phyloP scores from a whole-genome alignment of 148 eudicot species.

The Silene latifolia region DNA sequence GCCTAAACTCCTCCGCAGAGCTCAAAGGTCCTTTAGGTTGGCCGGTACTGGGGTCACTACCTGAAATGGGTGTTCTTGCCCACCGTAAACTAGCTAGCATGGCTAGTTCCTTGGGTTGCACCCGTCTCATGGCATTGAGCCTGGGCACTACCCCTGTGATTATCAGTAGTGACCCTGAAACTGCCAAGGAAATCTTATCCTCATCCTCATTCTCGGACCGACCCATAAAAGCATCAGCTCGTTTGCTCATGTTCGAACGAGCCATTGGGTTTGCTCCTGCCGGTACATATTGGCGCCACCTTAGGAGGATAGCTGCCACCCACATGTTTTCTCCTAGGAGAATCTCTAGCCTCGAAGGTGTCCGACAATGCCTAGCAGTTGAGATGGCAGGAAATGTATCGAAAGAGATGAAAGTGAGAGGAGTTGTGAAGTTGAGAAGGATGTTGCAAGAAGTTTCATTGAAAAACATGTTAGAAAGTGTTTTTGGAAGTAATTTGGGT shows the following conservation, averaged over 20 bases:
- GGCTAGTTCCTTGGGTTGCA: conserved; percentile 42
- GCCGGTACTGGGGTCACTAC: conserved; percentile 63
- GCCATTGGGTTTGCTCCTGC: conserved; percentile 80
- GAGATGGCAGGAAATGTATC: conserved; percentile 40
- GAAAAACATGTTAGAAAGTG: conserved; percentile 60
- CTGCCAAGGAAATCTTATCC: conserved; percentile 59
- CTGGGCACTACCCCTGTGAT: conserved; percentile 54
- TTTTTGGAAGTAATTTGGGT: conserved; percentile 54
- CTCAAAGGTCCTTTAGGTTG: conserved; percentile 60
- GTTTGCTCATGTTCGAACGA: conserved; percentile 64
- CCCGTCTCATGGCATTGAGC: conserved; percentile 67
- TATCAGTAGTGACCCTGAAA: conserved; percentile 70
- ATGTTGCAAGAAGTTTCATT: conserved; percentile 52
- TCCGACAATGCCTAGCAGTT: conserved; percentile 38
- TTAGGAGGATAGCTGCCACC: conserved; percentile 48
- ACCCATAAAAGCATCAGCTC: conserved; percentile 60
- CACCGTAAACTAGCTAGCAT: conserved; percentile 58
- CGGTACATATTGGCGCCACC: conserved; percentile 58
- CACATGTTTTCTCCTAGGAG: conserved; percentile 70
- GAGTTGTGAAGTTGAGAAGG: conserved; percentile 48
- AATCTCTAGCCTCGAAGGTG: conserved; percentile 43
- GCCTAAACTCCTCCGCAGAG: conserved; percentile 18
- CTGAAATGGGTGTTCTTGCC: conserved; percentile 52
- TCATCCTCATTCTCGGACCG: conserved; percentile 63
- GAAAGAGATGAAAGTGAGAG: conserved; percentile 39